These are phyloP conservation scores for Pseudogymnoascus sp. DNA, from an alignment of 2,329 filamentous ascomycete genomes.

Conservation along the genomic window DNA sequence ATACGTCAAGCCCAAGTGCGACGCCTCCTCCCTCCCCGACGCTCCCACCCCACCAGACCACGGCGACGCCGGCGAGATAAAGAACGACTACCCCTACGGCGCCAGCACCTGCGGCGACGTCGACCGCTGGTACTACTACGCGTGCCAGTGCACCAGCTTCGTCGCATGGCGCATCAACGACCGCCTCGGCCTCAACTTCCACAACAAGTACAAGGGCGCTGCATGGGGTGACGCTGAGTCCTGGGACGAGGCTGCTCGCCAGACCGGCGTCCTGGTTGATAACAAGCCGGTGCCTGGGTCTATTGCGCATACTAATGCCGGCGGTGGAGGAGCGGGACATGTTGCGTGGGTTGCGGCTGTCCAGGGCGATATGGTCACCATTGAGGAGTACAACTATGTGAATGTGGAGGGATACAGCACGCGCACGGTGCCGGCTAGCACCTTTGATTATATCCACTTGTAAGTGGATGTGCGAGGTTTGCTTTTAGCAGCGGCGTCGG, in stretches of 20 bases:
- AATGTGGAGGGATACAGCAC: not conserved
- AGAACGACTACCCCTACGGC: constrained; percentile 11
- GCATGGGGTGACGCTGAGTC: constrained; percentile 7
- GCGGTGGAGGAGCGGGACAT: not conserved
- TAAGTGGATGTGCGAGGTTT: not conserved
- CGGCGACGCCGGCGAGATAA: constrained; percentile 1
- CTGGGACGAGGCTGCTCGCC: not conserved
- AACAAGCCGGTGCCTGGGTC: not conserved
- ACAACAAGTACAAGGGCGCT: constrained; percentile 11
- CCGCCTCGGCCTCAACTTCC: constrained; percentile 10
- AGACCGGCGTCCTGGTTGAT: not conserved
- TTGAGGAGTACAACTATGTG: not conserved
- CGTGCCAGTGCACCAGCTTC: constrained; percentile 15
- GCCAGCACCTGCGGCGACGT: constrained; percentile 7
- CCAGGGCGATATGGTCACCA: not conserved
- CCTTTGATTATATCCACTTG: not conserved
- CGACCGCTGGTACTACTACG: constrained; percentile 12
- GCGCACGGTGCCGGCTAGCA: not conserved
- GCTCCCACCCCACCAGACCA: not conserved
- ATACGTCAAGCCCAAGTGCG: not conserved
- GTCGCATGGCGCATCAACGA: constrained; percentile 13
- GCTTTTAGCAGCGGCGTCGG: not conserved
- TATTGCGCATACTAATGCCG: not conserved
- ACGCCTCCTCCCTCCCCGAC: not conserved
- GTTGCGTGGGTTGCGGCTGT: not conserved